Conservation (phyloP, 2,329 filamentous ascomycete species). For the Trichoderma arundinaceum region DNA sequence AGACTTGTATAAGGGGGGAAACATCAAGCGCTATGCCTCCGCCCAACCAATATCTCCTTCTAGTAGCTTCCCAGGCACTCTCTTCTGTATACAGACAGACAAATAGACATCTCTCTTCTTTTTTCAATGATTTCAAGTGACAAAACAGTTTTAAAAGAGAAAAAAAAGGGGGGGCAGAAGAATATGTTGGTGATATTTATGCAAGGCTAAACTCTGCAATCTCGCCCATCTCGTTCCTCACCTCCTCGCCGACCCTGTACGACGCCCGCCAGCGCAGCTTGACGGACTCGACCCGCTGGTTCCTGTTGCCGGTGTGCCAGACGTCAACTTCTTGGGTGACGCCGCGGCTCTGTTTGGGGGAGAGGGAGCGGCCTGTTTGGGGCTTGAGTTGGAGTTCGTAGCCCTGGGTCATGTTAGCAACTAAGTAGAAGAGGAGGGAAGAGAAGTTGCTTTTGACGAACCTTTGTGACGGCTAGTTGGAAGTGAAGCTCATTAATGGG, state of each 20-base stretch:
- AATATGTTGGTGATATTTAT: constrained; percentile 44
- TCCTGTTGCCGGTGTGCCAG: constrained; percentile 71
- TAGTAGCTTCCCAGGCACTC: constrained; percentile 9
- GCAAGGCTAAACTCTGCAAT: constrained; percentile 78
- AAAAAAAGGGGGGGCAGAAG: no score
- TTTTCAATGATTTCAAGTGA: neutral
- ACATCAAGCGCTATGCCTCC: constrained; percentile 15
- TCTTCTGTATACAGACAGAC: neutral
- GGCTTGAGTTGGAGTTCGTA: constrained; percentile 82
- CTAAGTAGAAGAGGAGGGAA: no score
- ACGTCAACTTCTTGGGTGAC: constrained; percentile 83
- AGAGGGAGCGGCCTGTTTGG: constrained; percentile 78
- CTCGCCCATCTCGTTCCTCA: constrained; percentile 82
- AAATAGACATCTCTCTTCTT: constrained; percentile 6
- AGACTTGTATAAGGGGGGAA: constrained; percentile 6
- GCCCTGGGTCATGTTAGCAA: constrained; percentile 58
- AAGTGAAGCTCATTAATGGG: constrained; percentile 83
- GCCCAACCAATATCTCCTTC: neutral
- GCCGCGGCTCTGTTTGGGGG: constrained; percentile 73
- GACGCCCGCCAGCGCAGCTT: constrained; percentile 89
- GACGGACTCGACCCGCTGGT: constrained; percentile 73
- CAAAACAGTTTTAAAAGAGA: neutral
- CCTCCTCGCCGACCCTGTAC: constrained; percentile 72
- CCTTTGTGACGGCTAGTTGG: constrained; percentile 92
- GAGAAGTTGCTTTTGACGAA: constrained; percentile 48